These are phyloP conservation scores for Penicillium sumatraense DNA, from an alignment of 2,329 filamentous ascomycete genomes.

Conservation along the genomic window DNA sequence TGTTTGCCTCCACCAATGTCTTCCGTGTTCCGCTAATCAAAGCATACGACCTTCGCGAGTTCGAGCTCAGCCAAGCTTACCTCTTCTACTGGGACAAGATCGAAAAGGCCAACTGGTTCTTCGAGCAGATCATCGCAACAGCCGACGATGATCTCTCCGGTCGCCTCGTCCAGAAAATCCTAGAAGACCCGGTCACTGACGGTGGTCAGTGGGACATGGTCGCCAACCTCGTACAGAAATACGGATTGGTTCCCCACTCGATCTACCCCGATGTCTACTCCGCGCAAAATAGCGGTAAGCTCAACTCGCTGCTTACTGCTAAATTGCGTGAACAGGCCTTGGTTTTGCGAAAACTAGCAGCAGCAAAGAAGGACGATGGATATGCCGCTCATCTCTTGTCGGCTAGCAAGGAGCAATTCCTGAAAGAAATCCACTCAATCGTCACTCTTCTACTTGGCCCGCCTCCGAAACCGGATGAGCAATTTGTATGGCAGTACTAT, in stretches of 20 bases:
- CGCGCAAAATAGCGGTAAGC: constrained; percentile 69
- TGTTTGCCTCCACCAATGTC: constrained; percentile 89
- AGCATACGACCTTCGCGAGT: constrained; percentile 74
- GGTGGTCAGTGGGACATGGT: constrained; percentile 95
- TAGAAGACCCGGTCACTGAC: constrained; percentile 72
- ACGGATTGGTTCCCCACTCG: constrained; percentile 81
- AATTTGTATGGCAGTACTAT: constrained; percentile 81
- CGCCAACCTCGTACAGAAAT: constrained; percentile 81
- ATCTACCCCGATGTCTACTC: constrained; percentile 84
- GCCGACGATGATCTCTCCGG: constrained; percentile 71
- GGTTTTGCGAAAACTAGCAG: constrained; percentile 65
- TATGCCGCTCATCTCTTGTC: constrained; percentile 43
- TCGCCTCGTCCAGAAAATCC: constrained; percentile 71
- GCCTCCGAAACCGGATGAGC: constrained; percentile 68
- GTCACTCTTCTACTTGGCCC: constrained; percentile 83
- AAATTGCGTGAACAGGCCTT: constrained; percentile 87
- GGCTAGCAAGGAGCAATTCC: constrained; percentile 70
- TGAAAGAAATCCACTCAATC: constrained; percentile 79
- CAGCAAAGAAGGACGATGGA: constrained; percentile 43
- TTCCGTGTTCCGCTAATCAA: constrained; percentile 89
- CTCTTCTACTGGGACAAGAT: constrained; percentile 95
- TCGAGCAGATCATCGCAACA: constrained; percentile 81
- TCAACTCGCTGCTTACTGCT: constrained; percentile 77
- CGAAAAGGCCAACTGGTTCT: constrained; percentile 88
- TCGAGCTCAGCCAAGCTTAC: constrained; percentile 86